Evolutionary conservation across 768 basidiomycete genomes (phyloP), one percentile per base, ranked within the genome.

Genomic region (Tylopilus cervinicoccineus): DNA sequence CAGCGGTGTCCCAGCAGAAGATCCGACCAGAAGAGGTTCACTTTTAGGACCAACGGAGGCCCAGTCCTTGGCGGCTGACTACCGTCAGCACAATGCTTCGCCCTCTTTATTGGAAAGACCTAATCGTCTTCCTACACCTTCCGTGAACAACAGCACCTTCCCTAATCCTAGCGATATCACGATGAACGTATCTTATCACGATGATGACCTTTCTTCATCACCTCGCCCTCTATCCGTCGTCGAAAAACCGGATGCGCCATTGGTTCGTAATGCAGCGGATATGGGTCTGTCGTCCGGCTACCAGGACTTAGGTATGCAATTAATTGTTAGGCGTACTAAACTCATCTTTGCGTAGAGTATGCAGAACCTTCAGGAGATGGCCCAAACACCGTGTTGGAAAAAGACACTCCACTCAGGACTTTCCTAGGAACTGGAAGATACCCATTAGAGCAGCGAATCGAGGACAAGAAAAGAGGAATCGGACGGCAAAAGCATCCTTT

Each of bases 401-500:
- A 78, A 53, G 63, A 62, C 2, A 66, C 62, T 4, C 68, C 73
- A 4, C 67, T 81, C 4, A 59, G 60, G 9, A 68, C 60, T 39
- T 71, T 82, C 29, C 48, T 83, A n/a, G 69, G 71, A 12, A 58
- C 58, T 29, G 78, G 75, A 10, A 74, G 69, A 48, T 83, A 84
- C 48, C 85, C 86, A 5, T 33, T 87, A 26, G 80, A 88, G 52
- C 86, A 94, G 60, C 79, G 86, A 41, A 93, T 96, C 61, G 87
- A 93, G 61, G 77, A 89, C 61, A 95, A 95, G 74, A 86, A 79
- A 62, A 77, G 86, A 26, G 91, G 92, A 1, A 77, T 95, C 40
- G 88, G 87, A 7, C 76, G 88, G 19, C 95, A 97, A 68, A 79
- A 65, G 52, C 77, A 87, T 64, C 90, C 91, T 27, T 80, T 84